Evolutionary conservation across 371 early-diverging fungal genomes (phyloP), one percentile per base, ranked within the genome.

Genomic region (Rhizopus sp.): DNA sequence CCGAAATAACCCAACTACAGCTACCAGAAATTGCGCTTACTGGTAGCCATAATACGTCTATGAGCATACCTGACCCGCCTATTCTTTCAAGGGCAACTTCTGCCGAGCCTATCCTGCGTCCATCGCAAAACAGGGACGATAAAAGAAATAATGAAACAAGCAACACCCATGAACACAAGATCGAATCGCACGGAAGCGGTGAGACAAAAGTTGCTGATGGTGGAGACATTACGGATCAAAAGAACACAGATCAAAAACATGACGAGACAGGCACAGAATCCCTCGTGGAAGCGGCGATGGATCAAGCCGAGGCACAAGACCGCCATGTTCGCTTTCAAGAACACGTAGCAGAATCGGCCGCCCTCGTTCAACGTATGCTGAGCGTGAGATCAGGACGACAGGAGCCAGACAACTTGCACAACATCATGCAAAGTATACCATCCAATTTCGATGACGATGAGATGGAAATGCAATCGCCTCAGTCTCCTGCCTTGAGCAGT

Each of bases 241-340:
- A n/a, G n/a, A n/a, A n/a, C n/a, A n/a, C n/a, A n/a, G n/a, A n/a
- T n/a, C n/a, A 41, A 8, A 16, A 17, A 5, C 13, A 30, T 49
- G 35, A 49, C 12, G 33, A 49, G 3, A 9, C 51, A 1, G 38
- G 66, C 10, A 64, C 70, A 3, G 60, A 69, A 38, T 66, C 72
- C 0, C 56, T 78, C 0, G 68, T 72, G n/a, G 76, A 73, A 48
- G 79, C 79, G 1, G 79, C 66, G 2, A 48, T 78, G 55, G 73
- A 73, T 29, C 63, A 78, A 33, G 66, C 59, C 5, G 76, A 75
- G 29, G 72, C 72, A 15, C 63, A 67, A 56, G 73, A 73, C 41
- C 56, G 79, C n/a, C 79, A 78, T 66, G 68, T 75, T 16, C 58
- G 72, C 1, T 78, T 75, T 53, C 79, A 70, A 35, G 70, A 78